Percentiles rank a stretch among this genome's conserved stretches.
These are phyloP conservation scores for Krasilnikovozyma curviuscula DNA, from an alignment of 768 basidiomycete genomes.

Conservation along the genomic window DNA sequence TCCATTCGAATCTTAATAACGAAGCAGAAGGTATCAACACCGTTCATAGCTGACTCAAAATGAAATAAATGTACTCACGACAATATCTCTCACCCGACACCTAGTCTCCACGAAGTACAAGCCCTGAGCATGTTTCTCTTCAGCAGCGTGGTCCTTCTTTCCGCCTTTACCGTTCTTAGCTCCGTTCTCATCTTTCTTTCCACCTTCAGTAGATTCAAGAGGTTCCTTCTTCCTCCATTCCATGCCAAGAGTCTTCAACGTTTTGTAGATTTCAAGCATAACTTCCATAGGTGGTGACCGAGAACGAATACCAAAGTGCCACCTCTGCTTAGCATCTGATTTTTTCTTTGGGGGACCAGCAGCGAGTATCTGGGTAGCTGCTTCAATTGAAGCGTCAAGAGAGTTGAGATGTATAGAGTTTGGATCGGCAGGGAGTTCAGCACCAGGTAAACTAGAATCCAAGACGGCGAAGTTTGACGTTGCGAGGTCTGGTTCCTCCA, in stretches of 20 bases:
- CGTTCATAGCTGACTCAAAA: background rate
- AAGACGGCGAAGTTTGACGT: conserved; percentile 66
- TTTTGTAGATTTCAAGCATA: conserved; percentile 94
- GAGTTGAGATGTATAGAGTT: conserved; percentile 13
- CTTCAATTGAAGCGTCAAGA: conserved; percentile 21
- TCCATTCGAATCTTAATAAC: conserved; percentile 70
- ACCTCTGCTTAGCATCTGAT: conserved; percentile 47
- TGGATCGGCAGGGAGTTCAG: conserved; percentile 1
- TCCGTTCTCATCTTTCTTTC: conserved; percentile 38
- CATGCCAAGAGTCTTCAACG: conserved; percentile 74
- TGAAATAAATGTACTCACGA: conserved; percentile 37
- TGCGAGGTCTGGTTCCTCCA: conserved; percentile 31
- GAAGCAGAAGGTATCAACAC: conserved; percentile 2
- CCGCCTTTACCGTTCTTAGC: conserved; percentile 29
- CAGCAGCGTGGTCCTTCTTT: conserved; percentile 26
- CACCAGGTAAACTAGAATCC: conserved; percentile 58
- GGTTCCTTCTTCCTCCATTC: conserved; percentile 89
- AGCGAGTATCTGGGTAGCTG: conserved; percentile 17
- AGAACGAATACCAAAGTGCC: conserved; percentile 96
- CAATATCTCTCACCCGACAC: conserved; percentile 71
- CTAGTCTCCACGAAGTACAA: conserved; percentile 91
- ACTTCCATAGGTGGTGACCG: conserved; percentile 90
- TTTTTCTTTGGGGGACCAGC: background rate
- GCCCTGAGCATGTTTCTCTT: conserved; percentile 29
- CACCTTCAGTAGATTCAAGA: conserved; percentile 26